A percentile compares a stretch with the other conserved stretches of the same genome.
These are phyloP conservation scores for Dioscorea zingiberensis DNA, from an alignment of 106 monocot genomes.

Conservation along the genomic window DNA sequence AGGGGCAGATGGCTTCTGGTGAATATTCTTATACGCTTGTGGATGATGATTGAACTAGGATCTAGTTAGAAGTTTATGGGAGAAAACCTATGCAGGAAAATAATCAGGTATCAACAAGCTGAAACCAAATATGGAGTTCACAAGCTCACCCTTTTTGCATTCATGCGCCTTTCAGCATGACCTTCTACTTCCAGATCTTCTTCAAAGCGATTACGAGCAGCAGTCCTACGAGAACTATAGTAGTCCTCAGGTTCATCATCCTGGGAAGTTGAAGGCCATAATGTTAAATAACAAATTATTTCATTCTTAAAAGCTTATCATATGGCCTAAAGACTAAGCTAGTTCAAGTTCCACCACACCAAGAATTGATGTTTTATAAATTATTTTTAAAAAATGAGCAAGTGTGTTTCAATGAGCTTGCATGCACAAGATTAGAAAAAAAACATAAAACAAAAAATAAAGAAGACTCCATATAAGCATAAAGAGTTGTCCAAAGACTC, in stretches of 20 bases:
- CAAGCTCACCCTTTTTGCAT: slow-evolving; percentile 61
- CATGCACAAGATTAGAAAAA: too few relatives aligned
- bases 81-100: slow-evolving; percentile 1
- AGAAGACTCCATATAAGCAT: too few relatives aligned
- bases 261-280: slow-evolving; percentile 22
- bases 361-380: too few relatives aligned
- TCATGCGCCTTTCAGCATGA: slow-evolving; percentile 78
- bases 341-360: too few relatives aligned
- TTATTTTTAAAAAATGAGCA: too few relatives aligned
- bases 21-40: slow-evolving; percentile 29
- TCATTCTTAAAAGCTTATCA: too few relatives aligned
- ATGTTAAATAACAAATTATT: too few relatives aligned
- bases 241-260: slow-evolving; percentile 79
- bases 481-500: too few relatives aligned
- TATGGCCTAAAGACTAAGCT: too few relatives aligned
- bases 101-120: neutral
- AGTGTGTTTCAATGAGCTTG: too few relatives aligned
- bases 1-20: slow-evolving; percentile 38
- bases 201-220: slow-evolving; percentile 60
- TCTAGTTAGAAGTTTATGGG: neutral
- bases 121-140: neutral
- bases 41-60: slow-evolving; percentile 27
- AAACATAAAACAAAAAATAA: too few relatives aligned
- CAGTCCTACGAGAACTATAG: slow-evolving; percentile 45
- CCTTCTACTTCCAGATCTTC: slow-evolving; percentile 84